phyloP scores from a whole-genome alignment of 768 basidiomycete species.

The Pholiota molesta region DNA sequence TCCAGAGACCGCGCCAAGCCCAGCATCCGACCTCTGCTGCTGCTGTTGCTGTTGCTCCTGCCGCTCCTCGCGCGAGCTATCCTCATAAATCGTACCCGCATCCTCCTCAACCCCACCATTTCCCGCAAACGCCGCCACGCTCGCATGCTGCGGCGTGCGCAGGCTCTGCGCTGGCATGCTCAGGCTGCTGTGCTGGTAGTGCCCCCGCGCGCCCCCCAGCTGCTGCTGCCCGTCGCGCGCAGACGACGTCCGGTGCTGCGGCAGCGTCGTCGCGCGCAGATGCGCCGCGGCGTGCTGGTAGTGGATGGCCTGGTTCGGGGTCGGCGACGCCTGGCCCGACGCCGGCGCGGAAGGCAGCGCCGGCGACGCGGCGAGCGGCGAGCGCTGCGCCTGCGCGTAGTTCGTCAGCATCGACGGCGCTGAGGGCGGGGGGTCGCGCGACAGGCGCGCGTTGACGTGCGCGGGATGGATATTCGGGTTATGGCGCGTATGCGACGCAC shows the following conservation, averaged over 20 bases:
- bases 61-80: constrained; percentile 15
- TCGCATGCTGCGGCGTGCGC: constrained; percentile 36
- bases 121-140: constrained; percentile 27
- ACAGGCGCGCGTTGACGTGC: constrained; percentile 30
- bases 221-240: constrained; percentile 24
- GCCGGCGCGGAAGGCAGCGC: not conserved
- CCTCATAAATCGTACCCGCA: constrained; percentile 24
- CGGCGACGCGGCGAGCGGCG: constrained; percentile 15
- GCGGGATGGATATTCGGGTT: constrained; percentile 27
- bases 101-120: constrained; percentile 19
- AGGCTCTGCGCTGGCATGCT: constrained; percentile 39
- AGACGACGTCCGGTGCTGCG: constrained; percentile 37
- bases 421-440: constrained; percentile 20
- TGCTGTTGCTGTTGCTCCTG: constrained; percentile 18
- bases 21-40: not conserved
- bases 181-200: constrained; percentile 53
- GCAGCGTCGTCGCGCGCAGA: constrained; percentile 48
- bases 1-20: not conserved
- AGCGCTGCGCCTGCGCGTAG: constrained; percentile 22
- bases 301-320: constrained; percentile 20
- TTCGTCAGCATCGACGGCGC: constrained; percentile 4
- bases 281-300: constrained; percentile 32
- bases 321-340: constrained; percentile 10
- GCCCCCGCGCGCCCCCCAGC: constrained; percentile 30
- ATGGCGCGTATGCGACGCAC: constrained; percentile 12